These are phyloP conservation scores for Martensiomyces pterosporus DNA, from an alignment of 192 early-diverging fungal genomes.

Conservation along the genomic window DNA sequence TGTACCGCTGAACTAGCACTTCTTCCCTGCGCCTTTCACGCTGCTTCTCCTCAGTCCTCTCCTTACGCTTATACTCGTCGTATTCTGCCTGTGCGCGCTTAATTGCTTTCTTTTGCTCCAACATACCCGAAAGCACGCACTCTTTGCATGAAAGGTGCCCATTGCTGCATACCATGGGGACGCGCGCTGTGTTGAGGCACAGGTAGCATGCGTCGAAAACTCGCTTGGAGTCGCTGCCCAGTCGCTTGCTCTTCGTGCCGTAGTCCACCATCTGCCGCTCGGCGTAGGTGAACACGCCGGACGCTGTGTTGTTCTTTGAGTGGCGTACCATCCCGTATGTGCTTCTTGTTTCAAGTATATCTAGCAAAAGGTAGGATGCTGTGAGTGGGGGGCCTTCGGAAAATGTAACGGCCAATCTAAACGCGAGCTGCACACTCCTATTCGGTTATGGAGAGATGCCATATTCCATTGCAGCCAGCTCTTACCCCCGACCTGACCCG, in stretches of 20 bases:
- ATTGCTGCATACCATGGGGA: slow-evolving; percentile 13
- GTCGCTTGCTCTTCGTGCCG: slow-evolving; percentile 76
- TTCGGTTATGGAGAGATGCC: no score
- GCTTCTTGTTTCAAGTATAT: no score
- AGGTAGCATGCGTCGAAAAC: slow-evolving; percentile 84
- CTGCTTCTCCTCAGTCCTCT: slow-evolving; percentile 14
- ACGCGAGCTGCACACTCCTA: no score
- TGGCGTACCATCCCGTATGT: slow-evolving; percentile 89
- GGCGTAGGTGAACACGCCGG: slow-evolving; percentile 86
- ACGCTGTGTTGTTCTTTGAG: slow-evolving; percentile 91
- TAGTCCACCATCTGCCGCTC: slow-evolving; percentile 84
- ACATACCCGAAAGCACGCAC: slow-evolving; percentile 78
- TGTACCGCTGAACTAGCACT: slow-evolving; percentile 1
- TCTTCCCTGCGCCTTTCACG: not conserved
- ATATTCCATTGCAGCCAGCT: no score
- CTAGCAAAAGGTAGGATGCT: no score
- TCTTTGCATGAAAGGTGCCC: slow-evolving; percentile 90
- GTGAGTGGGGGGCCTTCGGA: no score
- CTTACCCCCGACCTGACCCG: no score
- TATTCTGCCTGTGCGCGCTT: slow-evolving; percentile 43
- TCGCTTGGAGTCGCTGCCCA: slow-evolving; percentile 80
- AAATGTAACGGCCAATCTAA: no score
- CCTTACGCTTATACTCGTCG: slow-evolving; percentile 36
- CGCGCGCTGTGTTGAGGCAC: slow-evolving; percentile 56
- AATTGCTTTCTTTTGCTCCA: slow-evolving; percentile 80